phyloP scores from a whole-genome alignment of 2,329 filamentous ascomycete species.

The Paecilomyces variotii region DNA sequence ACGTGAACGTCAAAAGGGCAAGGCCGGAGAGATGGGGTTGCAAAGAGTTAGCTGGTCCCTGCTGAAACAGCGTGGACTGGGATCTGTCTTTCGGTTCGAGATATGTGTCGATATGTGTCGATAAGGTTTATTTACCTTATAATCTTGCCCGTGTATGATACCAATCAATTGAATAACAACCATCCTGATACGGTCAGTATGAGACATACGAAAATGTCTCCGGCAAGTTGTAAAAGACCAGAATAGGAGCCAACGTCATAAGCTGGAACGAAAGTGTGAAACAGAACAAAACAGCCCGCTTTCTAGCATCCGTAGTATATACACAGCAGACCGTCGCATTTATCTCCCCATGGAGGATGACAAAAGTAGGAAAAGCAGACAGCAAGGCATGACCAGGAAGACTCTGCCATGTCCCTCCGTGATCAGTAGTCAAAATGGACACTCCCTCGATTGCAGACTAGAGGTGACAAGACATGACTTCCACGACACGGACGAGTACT shows the following conservation, averaged over 20 bases:
- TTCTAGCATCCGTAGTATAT: neutral
- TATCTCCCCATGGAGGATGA: neutral
- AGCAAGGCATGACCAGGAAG: neutral
- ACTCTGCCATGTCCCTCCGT: neutral
- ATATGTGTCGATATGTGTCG: too few species aligned
- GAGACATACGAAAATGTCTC: neutral
- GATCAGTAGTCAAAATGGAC: neutral
- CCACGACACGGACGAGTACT: neutral
- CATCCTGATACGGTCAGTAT: neutral
- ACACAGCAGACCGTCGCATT: neutral
- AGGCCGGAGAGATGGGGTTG: neutral
- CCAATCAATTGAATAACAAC: neutral
- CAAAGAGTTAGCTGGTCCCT: neutral
- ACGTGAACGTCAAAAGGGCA: neutral
- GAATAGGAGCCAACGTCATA: neutral
- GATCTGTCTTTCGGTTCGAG: neutral
- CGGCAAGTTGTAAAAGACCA: too few species aligned
- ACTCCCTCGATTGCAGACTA: neutral
- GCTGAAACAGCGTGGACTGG: neutral
- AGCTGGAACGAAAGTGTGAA: neutral
- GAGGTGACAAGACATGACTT: neutral
- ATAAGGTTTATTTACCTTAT: neutral
- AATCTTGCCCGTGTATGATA: neutral
- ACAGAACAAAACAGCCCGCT: neutral
- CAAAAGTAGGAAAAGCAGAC: neutral